A percentile compares a stretch with the other conserved stretches of the same genome.
These are phyloP conservation scores for Globisporangium megalacanthum DNA, from an alignment of 352 stramenopile species.

Conservation along the genomic window DNA sequence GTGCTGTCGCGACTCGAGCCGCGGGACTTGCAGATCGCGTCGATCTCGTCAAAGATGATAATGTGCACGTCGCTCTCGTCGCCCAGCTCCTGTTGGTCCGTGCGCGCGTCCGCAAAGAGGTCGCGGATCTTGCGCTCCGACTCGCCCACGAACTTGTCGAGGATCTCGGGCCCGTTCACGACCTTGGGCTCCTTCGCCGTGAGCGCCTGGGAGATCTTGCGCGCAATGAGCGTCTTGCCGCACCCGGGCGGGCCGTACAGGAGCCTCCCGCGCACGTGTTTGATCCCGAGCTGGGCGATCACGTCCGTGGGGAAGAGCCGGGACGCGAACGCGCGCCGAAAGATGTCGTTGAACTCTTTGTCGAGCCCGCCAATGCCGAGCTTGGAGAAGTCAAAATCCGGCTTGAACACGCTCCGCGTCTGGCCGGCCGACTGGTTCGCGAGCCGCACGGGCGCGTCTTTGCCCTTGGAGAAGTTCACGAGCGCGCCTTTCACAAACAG, in stretches of 20 bases:
- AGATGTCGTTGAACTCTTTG: conserved; percentile 99
- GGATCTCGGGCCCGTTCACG: conserved; percentile 98
- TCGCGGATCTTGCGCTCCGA: conserved; percentile 99
- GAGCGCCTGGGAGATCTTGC: conserved; percentile 96
- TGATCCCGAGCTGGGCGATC: conserved; percentile 98
- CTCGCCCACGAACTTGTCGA: conserved; percentile 99
- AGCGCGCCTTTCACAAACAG: conserved; percentile 58
- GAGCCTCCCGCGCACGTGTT: conserved; percentile 95
- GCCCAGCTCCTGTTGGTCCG: conserved; percentile 87
- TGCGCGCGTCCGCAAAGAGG: conserved; percentile 93
- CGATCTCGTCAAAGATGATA: conserved; percentile 99
- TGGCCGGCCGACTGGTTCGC: conserved; percentile 77
- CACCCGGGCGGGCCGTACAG: conserved; percentile 85
- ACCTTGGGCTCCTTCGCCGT: conserved; percentile 96
- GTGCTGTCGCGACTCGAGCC: conserved; percentile 92
- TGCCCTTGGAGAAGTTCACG: conserved; percentile 74
- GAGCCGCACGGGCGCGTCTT: conserved; percentile 70
- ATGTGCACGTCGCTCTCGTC: conserved; percentile 99
- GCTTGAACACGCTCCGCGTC: conserved; percentile 88
- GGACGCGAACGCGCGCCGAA: conserved; percentile 97
- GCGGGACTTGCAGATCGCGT: conserved; percentile 98
- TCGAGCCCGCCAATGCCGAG: conserved; percentile 98
- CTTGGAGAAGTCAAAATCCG: conserved; percentile 98
- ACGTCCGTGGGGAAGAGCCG: conserved; percentile 95
- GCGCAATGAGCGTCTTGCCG: conserved; percentile 97